Conservation (phyloP, 306 rosid genomes). For the Citrullus mucosospermus region DNA sequence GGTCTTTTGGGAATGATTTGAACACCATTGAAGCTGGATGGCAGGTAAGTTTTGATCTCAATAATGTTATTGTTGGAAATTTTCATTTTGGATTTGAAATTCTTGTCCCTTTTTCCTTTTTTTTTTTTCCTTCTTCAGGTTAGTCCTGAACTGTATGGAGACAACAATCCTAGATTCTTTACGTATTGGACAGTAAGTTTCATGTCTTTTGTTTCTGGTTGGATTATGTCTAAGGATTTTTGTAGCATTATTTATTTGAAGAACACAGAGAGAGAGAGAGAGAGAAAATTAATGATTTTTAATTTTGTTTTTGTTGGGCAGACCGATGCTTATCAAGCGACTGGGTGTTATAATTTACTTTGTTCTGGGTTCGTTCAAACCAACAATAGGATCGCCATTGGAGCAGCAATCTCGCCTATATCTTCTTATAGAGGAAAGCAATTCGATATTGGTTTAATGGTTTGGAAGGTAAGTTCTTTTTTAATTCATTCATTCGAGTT, state of each 20-base stretch:
- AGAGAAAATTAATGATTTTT: neutral
- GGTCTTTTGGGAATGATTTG: constrained; percentile 58
- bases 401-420: constrained; percentile 61
- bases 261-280: neutral
- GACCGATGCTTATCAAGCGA: constrained; percentile 73
- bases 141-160: constrained; percentile 65
- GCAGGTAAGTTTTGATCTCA: constrained; percentile 32
- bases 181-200: constrained; percentile 69
- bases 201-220: neutral
- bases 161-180: constrained; percentile 63
- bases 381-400: constrained; percentile 54
- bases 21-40: constrained; percentile 79
- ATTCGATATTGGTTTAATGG: constrained; percentile 62
- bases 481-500: neutral
- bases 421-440: constrained; percentile 42
- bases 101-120: neutral
- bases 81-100: too few species aligned
- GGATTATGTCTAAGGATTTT: neutral
- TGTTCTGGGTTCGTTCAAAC: constrained; percentile 73
- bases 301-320: constrained; percentile 1
- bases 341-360: constrained; percentile 63
- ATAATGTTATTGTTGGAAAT: neutral
- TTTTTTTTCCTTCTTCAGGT: constrained; percentile 22
- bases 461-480: constrained; percentile 44
- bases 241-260: neutral